These are phyloP conservation scores for Cyberlindnera americana DNA, from an alignment of 805 yeast genomes.

Conservation along the genomic window DNA sequence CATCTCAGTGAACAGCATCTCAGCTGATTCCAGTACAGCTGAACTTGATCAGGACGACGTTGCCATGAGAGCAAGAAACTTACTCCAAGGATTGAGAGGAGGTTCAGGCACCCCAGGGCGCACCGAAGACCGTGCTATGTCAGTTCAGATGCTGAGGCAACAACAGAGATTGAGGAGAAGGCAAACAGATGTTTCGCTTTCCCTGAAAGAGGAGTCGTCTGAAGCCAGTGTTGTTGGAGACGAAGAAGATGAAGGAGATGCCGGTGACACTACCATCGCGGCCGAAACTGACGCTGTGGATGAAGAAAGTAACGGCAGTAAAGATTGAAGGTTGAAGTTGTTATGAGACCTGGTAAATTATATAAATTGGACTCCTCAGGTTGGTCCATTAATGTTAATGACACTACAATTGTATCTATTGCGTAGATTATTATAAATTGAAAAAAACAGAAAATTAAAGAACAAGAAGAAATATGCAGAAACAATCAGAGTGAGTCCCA, in stretches of 20 bases:
- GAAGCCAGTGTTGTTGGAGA: neutral
- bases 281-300: constrained; percentile 2
- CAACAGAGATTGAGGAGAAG: constrained; percentile 33
- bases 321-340: no score
- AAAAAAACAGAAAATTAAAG: no score
- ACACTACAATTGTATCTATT: constrained; percentile 6
- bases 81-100: constrained; percentile 56
- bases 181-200: constrained; percentile 13
- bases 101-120: constrained; percentile 20
- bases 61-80: constrained; percentile 57
- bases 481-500: neutral
- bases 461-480: neutral
- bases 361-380: no score
- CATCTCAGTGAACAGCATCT: neutral
- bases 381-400: constrained; percentile 6
- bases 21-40: constrained; percentile 12
- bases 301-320: no score
- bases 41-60: constrained; percentile 37
- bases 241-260: neutral
- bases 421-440: no score
- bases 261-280: constrained; percentile 3
- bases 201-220: constrained; percentile 4
- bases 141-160: constrained; percentile 43
- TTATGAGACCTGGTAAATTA: neutral
- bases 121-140: constrained; percentile 32